Percentiles rank a stretch among this genome's conserved stretches.
Conservation (phyloP, 495 filamentous ascomycete genomes). For the Immersiella caudata region DNA sequence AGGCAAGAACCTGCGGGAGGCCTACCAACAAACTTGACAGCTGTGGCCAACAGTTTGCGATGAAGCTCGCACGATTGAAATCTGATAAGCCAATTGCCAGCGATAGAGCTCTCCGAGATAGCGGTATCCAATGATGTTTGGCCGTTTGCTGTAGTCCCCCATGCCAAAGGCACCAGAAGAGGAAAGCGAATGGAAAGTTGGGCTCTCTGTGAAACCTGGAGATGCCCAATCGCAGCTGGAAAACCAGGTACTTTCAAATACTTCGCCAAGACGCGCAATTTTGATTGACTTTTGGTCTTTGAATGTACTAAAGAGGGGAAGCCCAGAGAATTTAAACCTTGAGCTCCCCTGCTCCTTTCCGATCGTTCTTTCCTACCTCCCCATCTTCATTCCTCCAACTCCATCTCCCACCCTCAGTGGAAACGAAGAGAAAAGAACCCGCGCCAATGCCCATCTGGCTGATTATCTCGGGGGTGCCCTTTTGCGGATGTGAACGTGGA, state of each 20-base stretch:
- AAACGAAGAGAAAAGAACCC: too few species aligned
- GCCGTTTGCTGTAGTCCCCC: neutral
- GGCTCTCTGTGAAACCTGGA: neutral
- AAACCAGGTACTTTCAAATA: neutral
- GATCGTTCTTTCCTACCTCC: too few species aligned
- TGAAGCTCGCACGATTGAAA: neutral
- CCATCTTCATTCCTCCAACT: too few species aligned
- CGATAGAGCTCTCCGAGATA: neutral
- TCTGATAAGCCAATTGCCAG: neutral
- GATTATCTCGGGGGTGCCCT: too few species aligned
- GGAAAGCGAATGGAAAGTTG: neutral
- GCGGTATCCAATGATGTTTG: neutral
- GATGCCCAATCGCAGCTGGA: neutral
- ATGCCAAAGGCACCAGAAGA: neutral
- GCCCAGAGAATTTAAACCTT: neutral
- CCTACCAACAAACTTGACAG: neutral
- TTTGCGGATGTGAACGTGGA: too few species aligned
- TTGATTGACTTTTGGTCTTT: too few species aligned
- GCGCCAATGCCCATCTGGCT: too few species aligned
- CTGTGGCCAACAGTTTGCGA: neutral
- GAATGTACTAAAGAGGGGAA: neutral
- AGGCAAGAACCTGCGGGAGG: neutral
- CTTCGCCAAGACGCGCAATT: neutral
- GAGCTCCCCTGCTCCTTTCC: neutral
- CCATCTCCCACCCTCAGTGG: too few species aligned